Evolutionary conservation across 2,329 filamentous ascomycete species (phyloP).

Genomic region (Pyricularia pennisetigena): DNA sequence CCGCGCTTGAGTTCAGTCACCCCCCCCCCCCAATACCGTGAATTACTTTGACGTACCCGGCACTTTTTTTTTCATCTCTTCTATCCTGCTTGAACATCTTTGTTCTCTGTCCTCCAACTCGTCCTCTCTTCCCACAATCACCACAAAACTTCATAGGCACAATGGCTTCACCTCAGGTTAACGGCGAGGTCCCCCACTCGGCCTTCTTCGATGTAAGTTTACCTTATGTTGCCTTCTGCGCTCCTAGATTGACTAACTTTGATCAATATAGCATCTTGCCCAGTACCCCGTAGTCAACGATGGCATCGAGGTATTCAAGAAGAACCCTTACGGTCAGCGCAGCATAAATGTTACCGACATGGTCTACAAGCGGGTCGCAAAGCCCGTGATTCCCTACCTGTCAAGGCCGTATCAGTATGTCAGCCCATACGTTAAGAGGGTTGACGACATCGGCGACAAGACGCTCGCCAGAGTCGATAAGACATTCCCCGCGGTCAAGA

Average conservation of each 20-base stretch:
- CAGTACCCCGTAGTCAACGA: slow-evolving; percentile 80
- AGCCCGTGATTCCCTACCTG: slow-evolving; percentile 70
- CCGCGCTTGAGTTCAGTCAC: background rate
- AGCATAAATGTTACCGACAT: slow-evolving; percentile 67
- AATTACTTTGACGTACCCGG: background rate
- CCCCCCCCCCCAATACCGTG: background rate
- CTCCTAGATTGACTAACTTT: background rate
- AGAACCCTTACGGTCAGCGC: slow-evolving; percentile 74
- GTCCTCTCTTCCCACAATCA: background rate
- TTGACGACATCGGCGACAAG: slow-evolving; percentile 67
- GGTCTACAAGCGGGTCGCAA: slow-evolving; percentile 67
- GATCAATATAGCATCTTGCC: slow-evolving; percentile 57
- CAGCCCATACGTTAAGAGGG: slow-evolving; percentile 74
- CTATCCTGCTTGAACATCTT: background rate
- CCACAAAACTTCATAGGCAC: slow-evolving; percentile 6
- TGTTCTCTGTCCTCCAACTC: background rate
- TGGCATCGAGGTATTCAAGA: slow-evolving; percentile 66
- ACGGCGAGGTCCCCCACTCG: slow-evolving; percentile 39
- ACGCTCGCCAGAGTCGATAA: slow-evolving; percentile 61
- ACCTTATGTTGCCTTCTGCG: background rate
- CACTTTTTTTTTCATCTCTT: background rate
- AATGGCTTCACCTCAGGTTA: slow-evolving; percentile 33
- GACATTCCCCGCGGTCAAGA: slow-evolving; percentile 64
- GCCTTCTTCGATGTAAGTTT: slow-evolving; percentile 39
- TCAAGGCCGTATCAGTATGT: slow-evolving; percentile 72